A percentile compares a stretch with the other conserved stretches of the same genome.
phyloP scores from a whole-genome alignment of 495 filamentous ascomycete species.

The Neohortaea acidophila region DNA sequence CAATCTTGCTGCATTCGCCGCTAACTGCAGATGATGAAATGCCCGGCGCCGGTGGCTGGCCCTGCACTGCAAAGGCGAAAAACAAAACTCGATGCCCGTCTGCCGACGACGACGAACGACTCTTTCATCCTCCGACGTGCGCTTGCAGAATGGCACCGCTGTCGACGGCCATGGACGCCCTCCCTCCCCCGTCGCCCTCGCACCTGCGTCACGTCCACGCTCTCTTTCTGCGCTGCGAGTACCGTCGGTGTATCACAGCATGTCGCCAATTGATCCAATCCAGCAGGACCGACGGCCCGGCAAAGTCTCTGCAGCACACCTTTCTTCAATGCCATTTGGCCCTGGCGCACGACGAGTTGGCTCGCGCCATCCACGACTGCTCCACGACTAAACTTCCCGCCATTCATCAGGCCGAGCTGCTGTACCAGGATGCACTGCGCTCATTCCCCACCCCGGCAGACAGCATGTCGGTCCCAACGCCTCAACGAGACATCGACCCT shows the following conservation, averaged over 20 bases:
- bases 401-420: conserved; percentile 7
- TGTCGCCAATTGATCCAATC: conserved; percentile 7
- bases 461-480: no score
- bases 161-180: no score
- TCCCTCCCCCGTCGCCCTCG: no score
- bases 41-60: no score
- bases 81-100: no score
- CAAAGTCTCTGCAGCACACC: conserved; percentile 3
- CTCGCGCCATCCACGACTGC: conserved; percentile 11
- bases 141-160: no score
- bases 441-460: not conserved
- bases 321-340: conserved; percentile 15
- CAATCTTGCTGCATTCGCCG: no score
- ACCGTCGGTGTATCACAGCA: conserved; percentile 13
- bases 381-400: conserved; percentile 10
- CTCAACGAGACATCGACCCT: no score
- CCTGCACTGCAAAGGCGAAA: no score
- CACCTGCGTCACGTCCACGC: conserved; percentile 14
- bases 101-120: no score
- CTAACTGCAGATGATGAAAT: no score
- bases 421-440: conserved; percentile 5
- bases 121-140: not conserved
- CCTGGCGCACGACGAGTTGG: conserved; percentile 13
- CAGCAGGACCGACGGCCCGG: not conserved
- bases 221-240: conserved; percentile 5